Conservation (phyloP, 2,329 filamentous ascomycete species). For the Aschersonia sp. region DNA sequence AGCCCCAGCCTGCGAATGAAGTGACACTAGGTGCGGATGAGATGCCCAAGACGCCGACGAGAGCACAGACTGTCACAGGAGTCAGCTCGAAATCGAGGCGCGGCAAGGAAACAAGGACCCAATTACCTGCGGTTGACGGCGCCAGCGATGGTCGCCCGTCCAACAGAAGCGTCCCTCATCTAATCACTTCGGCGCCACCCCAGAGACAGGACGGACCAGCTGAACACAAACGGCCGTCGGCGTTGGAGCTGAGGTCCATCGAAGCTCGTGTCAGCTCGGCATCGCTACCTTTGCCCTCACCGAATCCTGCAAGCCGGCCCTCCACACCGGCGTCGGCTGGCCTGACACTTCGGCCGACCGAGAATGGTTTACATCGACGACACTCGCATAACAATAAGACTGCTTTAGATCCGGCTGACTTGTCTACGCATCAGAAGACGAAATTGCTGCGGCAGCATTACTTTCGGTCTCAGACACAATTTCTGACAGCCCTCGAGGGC, state of each 20-base stretch:
- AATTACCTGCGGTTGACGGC: slow-evolving; percentile 20
- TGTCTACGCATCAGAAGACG: slow-evolving; percentile 53
- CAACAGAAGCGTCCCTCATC: slow-evolving; percentile 10
- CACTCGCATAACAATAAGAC: slow-evolving; percentile 48
- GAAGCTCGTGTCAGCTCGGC: slow-evolving; percentile 54
- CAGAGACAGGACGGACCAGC: slow-evolving; percentile 16
- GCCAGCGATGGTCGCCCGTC: slow-evolving; percentile 13
- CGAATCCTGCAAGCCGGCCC: slow-evolving; percentile 35
- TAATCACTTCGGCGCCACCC: slow-evolving; percentile 9
- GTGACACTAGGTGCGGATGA: slow-evolving; percentile 20
- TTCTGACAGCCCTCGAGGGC: slow-evolving; percentile 64
- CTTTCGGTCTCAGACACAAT: slow-evolving; percentile 68
- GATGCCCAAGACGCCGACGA: slow-evolving; percentile 31
- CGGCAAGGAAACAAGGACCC: slow-evolving; percentile 28
- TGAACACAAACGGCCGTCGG: slow-evolving; percentile 28
- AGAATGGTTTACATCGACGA: slow-evolving; percentile 33
- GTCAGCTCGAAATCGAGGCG: slow-evolving; percentile 35
- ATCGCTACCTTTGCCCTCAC: slow-evolving; percentile 49
- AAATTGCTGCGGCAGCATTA: slow-evolving; percentile 66
- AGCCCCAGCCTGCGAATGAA: slow-evolving; percentile 38
- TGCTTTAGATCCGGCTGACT: slow-evolving; percentile 40
- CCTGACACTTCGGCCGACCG: slow-evolving; percentile 26
- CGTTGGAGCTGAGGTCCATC: slow-evolving; percentile 35
- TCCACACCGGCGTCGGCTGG: slow-evolving; percentile 43
- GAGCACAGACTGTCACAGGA: slow-evolving; percentile 53